Percentiles rank a stretch among this genome's conserved stretches.
phyloP scores from a whole-genome alignment of 2,329 filamentous ascomycete species.

The Pestalotiopsis fici region DNA sequence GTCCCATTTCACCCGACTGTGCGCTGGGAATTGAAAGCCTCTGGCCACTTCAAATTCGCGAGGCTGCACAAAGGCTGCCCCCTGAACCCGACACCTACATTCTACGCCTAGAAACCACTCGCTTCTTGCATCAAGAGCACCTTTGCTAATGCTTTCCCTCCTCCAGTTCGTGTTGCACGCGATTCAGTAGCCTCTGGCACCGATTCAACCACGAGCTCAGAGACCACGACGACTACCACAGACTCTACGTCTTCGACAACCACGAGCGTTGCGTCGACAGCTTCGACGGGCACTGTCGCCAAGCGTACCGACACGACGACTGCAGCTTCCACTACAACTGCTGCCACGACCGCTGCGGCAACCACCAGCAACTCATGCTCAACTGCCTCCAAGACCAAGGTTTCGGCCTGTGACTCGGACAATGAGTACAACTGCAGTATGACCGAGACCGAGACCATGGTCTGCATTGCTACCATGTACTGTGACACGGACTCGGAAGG shows the following conservation, averaged over 20 bases:
- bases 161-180: neutral
- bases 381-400: constrained; percentile 34
- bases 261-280: neutral
- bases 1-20: neutral
- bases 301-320: constrained; percentile 10
- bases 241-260: neutral
- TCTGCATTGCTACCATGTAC: constrained; percentile 44
- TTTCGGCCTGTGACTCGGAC: constrained; percentile 41
- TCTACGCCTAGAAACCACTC: neutral
- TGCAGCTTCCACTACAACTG: neutral
- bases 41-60: neutral
- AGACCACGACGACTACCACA: neutral
- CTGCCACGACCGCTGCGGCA: constrained; percentile 13
- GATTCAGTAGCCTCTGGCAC: neutral
- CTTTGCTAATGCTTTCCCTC: neutral
- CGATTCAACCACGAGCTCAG: neutral
- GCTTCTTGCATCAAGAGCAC: neutral
- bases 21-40: neutral
- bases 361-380: constrained; percentile 15
- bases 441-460: constrained; percentile 32
- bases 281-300: neutral
- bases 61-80: neutral
- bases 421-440: constrained; percentile 40
- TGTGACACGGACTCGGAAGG: constrained; percentile 44
- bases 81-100: neutral